Evolutionary conservation across 2,329 filamentous ascomycete genomes (phyloP).

Genomic region (Coniochaeta pulveracea): DNA sequence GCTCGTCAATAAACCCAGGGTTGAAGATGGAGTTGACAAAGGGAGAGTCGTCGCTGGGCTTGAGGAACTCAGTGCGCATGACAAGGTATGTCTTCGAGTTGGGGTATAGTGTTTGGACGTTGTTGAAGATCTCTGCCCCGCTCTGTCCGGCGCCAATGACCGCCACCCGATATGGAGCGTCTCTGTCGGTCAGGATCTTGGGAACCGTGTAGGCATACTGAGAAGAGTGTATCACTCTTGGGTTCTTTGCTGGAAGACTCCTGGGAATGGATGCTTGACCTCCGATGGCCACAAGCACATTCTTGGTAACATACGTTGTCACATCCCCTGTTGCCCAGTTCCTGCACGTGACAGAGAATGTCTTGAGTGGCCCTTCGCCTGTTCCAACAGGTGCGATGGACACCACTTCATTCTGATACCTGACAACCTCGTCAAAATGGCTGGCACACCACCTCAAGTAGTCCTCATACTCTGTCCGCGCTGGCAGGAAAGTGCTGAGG

Average conservation of each 20-base stretch:
- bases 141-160: conserved; percentile 87
- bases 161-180: conserved; percentile 59
- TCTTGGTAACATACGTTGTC: conserved; percentile 44
- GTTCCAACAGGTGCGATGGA: conserved; percentile 50
- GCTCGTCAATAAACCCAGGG: conserved; percentile 66
- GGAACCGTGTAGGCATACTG: conserved; percentile 61
- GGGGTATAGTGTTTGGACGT: conserved; percentile 71
- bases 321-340: conserved; percentile 45
- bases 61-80: conserved; percentile 72
- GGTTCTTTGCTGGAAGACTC: conserved; percentile 56
- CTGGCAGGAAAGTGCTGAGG: conserved; percentile 76
- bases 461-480: conserved; percentile 83
- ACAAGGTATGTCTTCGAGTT: conserved; percentile 68
- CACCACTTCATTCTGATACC: conserved; percentile 68
- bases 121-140: conserved; percentile 90
- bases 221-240: conserved; percentile 77
- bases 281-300: conserved; percentile 51
- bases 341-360: conserved; percentile 57
- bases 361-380: conserved; percentile 40
- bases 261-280: conserved; percentile 59
- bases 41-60: conserved; percentile 88
- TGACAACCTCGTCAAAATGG: conserved; percentile 62
- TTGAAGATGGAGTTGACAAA: conserved; percentile 98
- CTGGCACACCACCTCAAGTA: conserved; percentile 88
- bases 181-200: conserved; percentile 43